Evolutionary conservation across 164 flowering plant species (phyloP).

Genomic region (Saururus chinensis): DNA sequence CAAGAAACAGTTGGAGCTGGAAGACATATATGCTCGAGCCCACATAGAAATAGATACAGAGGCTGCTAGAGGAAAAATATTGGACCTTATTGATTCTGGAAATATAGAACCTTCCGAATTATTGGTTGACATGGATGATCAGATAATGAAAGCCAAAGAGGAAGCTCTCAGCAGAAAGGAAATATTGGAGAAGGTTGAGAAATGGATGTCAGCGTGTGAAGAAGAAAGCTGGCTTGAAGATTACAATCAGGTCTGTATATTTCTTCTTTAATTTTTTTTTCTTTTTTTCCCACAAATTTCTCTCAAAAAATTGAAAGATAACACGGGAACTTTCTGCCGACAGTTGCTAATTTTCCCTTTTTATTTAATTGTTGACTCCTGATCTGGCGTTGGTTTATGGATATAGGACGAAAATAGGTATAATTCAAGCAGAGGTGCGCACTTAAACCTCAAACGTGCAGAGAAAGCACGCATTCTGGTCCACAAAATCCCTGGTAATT

Average conservation of each 20-base stretch:
- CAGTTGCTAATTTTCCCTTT: neutral
- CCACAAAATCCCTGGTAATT: conserved; percentile 83
- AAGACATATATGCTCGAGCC: conserved; percentile 72
- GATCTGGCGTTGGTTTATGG: conserved; percentile 4
- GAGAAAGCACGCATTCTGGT: conserved; percentile 89
- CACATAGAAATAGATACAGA: conserved; percentile 84
- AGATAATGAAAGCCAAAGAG: conserved; percentile 74
- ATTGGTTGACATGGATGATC: conserved; percentile 89
- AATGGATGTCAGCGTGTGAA: conserved; percentile 99
- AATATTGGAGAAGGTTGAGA: conserved; percentile 94
- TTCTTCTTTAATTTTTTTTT: neutral
- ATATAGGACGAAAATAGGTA: conserved; percentile 93
- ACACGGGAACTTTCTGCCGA: neutral
- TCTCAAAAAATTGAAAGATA: neutral
- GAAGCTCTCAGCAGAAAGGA: conserved; percentile 95
- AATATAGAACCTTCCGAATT: conserved; percentile 84
- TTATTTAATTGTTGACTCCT: neutral
- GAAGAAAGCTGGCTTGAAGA: conserved; percentile 99
- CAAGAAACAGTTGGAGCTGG: conserved; percentile 83
- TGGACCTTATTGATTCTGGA: conserved; percentile 80
- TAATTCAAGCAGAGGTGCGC: conserved; percentile 92
- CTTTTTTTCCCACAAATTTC: neutral
- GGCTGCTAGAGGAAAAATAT: conserved; percentile 73
- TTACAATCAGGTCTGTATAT: conserved; percentile 65
- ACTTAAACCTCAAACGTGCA: conserved; percentile 91